phyloP scores from a whole-genome alignment of 140 eudicot species.

The Bidens hawaiensis region DNA sequence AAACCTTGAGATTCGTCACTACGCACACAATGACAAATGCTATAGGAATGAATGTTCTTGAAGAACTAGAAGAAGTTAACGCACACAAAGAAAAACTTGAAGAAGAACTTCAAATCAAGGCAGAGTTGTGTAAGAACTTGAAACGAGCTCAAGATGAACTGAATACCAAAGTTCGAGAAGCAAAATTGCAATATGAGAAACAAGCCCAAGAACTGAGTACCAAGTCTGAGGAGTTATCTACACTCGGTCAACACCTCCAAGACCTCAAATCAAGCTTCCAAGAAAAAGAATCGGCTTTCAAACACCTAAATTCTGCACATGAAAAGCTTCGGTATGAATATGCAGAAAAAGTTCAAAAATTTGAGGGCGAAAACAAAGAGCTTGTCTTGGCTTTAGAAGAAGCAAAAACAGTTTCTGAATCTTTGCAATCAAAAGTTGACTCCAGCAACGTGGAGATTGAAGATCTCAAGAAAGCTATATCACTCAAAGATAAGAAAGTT shows the following conservation, averaged over 20 bases:
- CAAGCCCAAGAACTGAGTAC: constrained; percentile 42
- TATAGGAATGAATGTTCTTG: constrained; percentile 40
- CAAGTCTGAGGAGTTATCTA: constrained; percentile 48
- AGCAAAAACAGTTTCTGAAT: constrained; percentile 33
- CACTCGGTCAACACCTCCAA: constrained; percentile 38
- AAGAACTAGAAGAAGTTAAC: constrained; percentile 44
- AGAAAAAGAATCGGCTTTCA: constrained; percentile 40
- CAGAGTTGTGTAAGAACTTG: constrained; percentile 40
- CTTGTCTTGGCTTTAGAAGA: constrained; percentile 50
- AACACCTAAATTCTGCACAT: constrained; percentile 37
- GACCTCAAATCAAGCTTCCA: constrained; percentile 45
- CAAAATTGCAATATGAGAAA: constrained; percentile 40
- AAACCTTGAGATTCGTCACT: not conserved
- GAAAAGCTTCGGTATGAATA: constrained; percentile 44
- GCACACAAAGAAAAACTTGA: constrained; percentile 44
- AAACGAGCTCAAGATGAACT: constrained; percentile 51
- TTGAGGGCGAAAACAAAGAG: constrained; percentile 51
- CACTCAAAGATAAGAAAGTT: constrained; percentile 29
- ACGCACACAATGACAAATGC: constrained; percentile 13
- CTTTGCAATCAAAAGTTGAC: constrained; percentile 34
- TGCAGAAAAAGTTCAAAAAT: constrained; percentile 35
- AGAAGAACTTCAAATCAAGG: constrained; percentile 49
- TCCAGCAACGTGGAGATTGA: constrained; percentile 39
- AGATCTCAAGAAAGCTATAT: constrained; percentile 45
- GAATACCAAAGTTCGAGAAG: constrained; percentile 38